Conservation (phyloP, 306 rosid genomes). For the Geum urbanum region DNA sequence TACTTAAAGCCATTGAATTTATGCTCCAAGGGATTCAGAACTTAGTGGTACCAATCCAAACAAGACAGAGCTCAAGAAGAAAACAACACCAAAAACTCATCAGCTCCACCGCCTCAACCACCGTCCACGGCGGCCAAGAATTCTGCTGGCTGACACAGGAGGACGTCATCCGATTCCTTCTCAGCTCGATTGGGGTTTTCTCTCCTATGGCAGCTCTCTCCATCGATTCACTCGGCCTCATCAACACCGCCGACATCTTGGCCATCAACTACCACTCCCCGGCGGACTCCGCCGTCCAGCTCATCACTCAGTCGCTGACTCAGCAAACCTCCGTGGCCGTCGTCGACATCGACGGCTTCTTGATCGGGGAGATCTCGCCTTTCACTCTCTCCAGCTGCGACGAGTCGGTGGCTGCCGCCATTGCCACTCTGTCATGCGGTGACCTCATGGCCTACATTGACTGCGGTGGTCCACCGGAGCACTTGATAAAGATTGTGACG, state of each 20-base stretch:
- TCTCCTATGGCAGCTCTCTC: slow-evolving; percentile 64
- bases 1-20: slow-evolving; percentile 76
- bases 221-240: slow-evolving; percentile 59
- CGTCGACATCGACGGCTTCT: slow-evolving; percentile 53
- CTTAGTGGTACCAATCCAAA: slow-evolving; percentile 64
- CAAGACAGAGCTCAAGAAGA: slow-evolving; percentile 57
- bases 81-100: slow-evolving; percentile 50
- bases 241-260: slow-evolving; percentile 41
- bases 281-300: slow-evolving; percentile 55
- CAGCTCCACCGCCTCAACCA: slow-evolving; percentile 7
- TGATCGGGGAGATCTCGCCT: slow-evolving; percentile 93
- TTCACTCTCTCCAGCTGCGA: slow-evolving; percentile 72
- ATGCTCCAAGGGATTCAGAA: slow-evolving; percentile 85
- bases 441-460: slow-evolving; percentile 95
- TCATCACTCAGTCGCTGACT: slow-evolving; percentile 53
- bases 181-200: slow-evolving; percentile 74
- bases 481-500: slow-evolving; percentile 58
- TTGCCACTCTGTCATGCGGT: slow-evolving; percentile 66
- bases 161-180: slow-evolving; percentile 75
- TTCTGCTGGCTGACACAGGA: slow-evolving; percentile 92
- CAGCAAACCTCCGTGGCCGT: slow-evolving; percentile 83
- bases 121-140: slow-evolving; percentile 54
- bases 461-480: slow-evolving; percentile 83
- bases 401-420: slow-evolving; percentile 69
- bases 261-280: slow-evolving; percentile 73